phyloP scores from a whole-genome alignment of 495 filamentous ascomycete species.

The Halenospora varia region DNA sequence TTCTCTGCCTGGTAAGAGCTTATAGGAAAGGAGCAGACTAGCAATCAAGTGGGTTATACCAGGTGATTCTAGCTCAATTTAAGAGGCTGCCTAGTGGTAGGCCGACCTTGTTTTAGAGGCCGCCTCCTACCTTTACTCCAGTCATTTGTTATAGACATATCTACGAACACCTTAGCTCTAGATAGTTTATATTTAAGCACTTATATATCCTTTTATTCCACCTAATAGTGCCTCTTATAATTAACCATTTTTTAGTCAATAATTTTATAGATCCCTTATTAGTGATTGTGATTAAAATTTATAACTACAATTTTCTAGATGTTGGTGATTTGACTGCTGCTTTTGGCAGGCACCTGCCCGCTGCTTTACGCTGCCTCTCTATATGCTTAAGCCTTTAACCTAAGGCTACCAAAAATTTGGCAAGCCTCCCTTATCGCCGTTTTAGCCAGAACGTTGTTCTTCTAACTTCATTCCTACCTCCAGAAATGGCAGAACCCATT shows the following conservation, averaged over 20 bases:
- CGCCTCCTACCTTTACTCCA: background rate
- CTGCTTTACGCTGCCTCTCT: constrained; percentile 5
- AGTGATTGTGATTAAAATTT: background rate
- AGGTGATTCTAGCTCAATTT: too few species aligned
- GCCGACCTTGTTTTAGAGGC: constrained; percentile 2
- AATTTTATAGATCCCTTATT: background rate
- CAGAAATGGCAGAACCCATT: constrained; percentile 5
- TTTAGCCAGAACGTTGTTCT: constrained; percentile 5
- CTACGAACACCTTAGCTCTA: background rate
- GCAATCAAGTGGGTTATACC: too few species aligned
- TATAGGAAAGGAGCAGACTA: too few species aligned
- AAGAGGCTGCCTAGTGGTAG: too few species aligned
- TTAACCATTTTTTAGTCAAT: background rate
- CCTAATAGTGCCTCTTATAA: background rate
- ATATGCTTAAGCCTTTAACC: constrained; percentile 7
- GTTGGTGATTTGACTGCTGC: constrained; percentile 2
- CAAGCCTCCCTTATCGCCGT: constrained; percentile 4
- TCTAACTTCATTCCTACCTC: constrained; percentile 1
- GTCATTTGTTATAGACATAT: background rate
- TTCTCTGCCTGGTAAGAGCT: too few species aligned
- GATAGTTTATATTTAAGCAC: constrained; percentile 1
- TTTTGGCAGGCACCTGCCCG: background rate
- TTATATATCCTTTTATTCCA: background rate
- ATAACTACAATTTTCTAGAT: background rate
- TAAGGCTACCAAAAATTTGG: constrained; percentile 9